A percentile compares a stretch with the other conserved stretches of the same genome.
Conservation (phyloP, 1,284 basidiomycete species). For the Clitocybe nebularis region DNA sequence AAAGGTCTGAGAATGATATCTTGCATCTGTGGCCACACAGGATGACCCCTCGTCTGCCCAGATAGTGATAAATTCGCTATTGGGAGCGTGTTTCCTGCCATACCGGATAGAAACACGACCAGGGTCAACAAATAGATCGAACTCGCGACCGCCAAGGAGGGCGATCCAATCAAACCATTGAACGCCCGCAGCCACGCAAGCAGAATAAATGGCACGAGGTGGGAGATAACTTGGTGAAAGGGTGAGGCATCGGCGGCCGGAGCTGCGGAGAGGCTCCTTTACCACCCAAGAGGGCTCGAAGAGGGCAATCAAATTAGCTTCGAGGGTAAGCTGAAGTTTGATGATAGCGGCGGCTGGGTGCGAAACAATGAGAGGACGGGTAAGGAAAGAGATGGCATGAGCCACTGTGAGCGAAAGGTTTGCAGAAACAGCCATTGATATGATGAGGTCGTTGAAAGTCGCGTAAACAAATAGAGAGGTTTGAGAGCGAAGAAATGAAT, state of each 20-base stretch:
- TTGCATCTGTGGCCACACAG: constrained; percentile 12
- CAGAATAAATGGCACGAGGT: constrained; percentile 64
- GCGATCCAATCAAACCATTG: constrained; percentile 77
- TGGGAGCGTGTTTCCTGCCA: constrained; percentile 32
- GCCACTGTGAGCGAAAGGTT: constrained; percentile 63
- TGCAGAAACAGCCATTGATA: constrained; percentile 34
- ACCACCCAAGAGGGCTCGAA: constrained; percentile 64
- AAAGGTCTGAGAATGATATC: constrained; percentile 6
- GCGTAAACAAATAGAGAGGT: constrained; percentile 19
- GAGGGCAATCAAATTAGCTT: constrained; percentile 64
- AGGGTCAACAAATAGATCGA: constrained; percentile 76
- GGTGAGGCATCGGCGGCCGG: constrained; percentile 68
- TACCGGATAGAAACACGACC: constrained; percentile 67
- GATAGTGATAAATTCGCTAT: constrained; percentile 48
- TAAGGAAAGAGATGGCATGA: constrained; percentile 69
- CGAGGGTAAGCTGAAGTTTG: constrained; percentile 65
- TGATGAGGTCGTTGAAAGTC: constrained; percentile 23
- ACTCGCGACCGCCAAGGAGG: constrained; percentile 60
- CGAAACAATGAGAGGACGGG: constrained; percentile 51
- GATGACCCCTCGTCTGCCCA: constrained; percentile 55
- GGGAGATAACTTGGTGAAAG: constrained; percentile 65
- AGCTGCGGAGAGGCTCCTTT: constrained; percentile 58
- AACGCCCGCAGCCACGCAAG: constrained; percentile 61
- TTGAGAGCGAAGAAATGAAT: constrained; percentile 35
- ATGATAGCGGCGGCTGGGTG: constrained; percentile 56